These are phyloP conservation scores for Stipa capillata DNA, from an alignment of 176 grass and related monocot species.

Conservation along the genomic window DNA sequence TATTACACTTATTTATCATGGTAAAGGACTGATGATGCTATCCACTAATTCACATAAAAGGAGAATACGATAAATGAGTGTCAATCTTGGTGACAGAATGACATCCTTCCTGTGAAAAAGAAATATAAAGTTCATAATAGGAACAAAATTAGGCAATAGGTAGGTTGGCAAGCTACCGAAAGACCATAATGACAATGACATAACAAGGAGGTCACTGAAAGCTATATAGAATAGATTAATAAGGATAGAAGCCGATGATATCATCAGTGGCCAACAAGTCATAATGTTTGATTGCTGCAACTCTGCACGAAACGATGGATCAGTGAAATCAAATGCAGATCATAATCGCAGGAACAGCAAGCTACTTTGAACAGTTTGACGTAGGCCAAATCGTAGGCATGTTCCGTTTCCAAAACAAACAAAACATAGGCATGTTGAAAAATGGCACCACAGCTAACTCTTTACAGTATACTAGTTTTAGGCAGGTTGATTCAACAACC, in stretches of 20 bases:
- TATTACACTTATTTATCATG: slow-evolving; percentile 14
- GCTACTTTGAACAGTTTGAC: slow-evolving; percentile 4
- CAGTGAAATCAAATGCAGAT: background rate
- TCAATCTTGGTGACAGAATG: slow-evolving; percentile 15
- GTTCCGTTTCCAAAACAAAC: no score
- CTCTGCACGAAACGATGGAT: background rate
- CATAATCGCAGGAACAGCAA: slow-evolving; percentile 11
- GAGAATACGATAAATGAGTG: slow-evolving; percentile 1
- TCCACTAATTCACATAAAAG: slow-evolving; percentile 27
- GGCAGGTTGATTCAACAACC: background rate
- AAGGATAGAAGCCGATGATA: background rate
- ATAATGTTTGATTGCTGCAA: background rate
- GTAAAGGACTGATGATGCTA: background rate
- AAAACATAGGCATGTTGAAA: slow-evolving; percentile 4
- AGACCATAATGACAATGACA: no score
- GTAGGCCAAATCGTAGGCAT: no score
- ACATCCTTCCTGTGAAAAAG: background rate
- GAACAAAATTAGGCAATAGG: slow-evolving; percentile 23
- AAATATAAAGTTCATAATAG: slow-evolving; percentile 4
- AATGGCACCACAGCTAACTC: background rate
- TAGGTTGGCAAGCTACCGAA: slow-evolving; percentile 17
- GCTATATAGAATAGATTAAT: no score
- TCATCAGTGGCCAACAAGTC: slow-evolving; percentile 4
- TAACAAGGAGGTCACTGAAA: no score
- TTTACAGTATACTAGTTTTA: background rate